phyloP scores from a whole-genome alignment of 2,329 filamentous ascomycete species.

The Fusarium neocosmosporiellum region DNA sequence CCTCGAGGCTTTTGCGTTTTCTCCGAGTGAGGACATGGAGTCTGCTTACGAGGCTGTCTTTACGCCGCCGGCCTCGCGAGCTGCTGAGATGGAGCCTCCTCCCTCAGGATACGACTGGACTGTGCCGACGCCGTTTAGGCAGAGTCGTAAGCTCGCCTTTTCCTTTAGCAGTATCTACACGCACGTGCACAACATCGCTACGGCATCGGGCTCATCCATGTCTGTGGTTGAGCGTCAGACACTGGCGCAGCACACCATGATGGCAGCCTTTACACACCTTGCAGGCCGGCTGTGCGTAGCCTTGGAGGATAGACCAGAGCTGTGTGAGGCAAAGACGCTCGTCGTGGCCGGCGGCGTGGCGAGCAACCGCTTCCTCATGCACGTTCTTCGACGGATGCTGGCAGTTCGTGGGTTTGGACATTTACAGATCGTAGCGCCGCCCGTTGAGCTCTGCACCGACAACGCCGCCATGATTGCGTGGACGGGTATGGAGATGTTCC shows the following conservation, averaged over 20 bases:
- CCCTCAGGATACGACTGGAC: conserved; percentile 66
- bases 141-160: conserved; percentile 69
- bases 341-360: conserved; percentile 94
- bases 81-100: conserved; percentile 65
- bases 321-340: conserved; percentile 65
- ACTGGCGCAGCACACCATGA: conserved; percentile 81
- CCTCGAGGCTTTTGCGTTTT: conserved; percentile 84
- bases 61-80: conserved; percentile 65
- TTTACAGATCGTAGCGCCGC: conserved; percentile 78
- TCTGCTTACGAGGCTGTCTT: conserved; percentile 60
- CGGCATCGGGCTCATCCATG: conserved; percentile 55
- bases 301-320: conserved; percentile 55
- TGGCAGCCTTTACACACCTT: conserved; percentile 88
- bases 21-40: conserved; percentile 39
- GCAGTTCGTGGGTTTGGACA: conserved; percentile 72
- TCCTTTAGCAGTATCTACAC: conserved; percentile 79
- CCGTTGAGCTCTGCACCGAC: conserved; percentile 83
- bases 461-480: conserved; percentile 99
- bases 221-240: conserved; percentile 69
- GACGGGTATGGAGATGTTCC: conserved; percentile 92
- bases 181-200: conserved; percentile 58
- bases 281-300: conserved; percentile 78
- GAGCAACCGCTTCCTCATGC: conserved; percentile 81
- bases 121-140: conserved; percentile 74
- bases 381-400: conserved; percentile 69